Percentiles rank a stretch among this genome's conserved stretches.
Conservation (phyloP, 1,284 basidiomycete species). For the Sanguinoderma infundibulare region DNA sequence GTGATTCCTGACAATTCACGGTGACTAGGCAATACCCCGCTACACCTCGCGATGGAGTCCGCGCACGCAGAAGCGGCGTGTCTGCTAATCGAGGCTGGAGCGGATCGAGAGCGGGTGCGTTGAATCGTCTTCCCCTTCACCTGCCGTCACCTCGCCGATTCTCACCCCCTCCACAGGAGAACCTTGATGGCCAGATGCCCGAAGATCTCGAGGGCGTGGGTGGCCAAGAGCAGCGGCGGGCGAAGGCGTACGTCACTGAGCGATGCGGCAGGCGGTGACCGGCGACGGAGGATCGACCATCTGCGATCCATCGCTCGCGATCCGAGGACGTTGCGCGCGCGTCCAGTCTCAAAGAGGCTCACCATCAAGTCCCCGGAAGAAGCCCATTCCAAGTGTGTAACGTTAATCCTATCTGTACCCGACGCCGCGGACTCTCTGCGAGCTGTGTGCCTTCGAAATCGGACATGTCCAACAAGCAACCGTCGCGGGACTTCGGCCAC, state of each 20-base stretch:
- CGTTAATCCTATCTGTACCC: constrained; percentile 10
- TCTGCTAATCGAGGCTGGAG: constrained; percentile 89
- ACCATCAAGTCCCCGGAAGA: constrained; percentile 8
- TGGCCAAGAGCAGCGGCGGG: constrained; percentile 82
- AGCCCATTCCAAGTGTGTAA: constrained; percentile 14
- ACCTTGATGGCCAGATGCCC: constrained; percentile 81
- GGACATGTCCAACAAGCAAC: constrained; percentile 9
- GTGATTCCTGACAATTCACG: not conserved
- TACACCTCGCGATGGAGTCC: constrained; percentile 96
- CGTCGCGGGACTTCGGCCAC: not conserved
- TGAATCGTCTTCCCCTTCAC: not conserved
- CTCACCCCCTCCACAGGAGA: constrained; percentile 52
- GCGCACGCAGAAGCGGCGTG: constrained; percentile 91
- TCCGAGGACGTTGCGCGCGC: constrained; percentile 3
- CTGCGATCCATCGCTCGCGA: not conserved
- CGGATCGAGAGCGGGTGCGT: constrained; percentile 85
- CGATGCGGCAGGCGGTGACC: constrained; percentile 55
- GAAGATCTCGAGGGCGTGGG: constrained; percentile 89
- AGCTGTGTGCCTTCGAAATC: constrained; percentile 4
- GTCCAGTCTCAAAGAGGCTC: constrained; percentile 9
- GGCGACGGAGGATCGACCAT: not conserved
- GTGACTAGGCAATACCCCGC: constrained; percentile 82
- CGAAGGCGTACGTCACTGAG: constrained; percentile 74
- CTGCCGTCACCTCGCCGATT: not conserved
- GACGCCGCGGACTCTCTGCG: constrained; percentile 8